These are phyloP conservation scores for Cladosporium austrohemisphaericum DNA, from an alignment of 2,329 filamentous ascomycete species.

Conservation along the genomic window DNA sequence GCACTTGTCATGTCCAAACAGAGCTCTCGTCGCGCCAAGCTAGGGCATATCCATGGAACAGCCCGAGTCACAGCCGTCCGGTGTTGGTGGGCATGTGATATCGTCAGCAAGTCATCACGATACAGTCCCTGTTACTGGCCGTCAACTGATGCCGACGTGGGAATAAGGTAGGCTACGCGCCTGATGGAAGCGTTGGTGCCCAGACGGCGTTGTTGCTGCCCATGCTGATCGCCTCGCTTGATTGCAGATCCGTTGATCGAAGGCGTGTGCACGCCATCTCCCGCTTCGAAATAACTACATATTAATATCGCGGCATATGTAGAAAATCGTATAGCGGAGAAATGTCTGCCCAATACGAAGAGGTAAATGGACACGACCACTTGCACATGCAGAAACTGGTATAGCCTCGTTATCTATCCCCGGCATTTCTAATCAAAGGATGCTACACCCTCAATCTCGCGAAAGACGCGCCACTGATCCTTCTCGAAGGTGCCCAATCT, in stretches of 20 bases:
- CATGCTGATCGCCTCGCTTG: constrained; percentile 1
- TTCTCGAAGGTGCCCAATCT: not conserved
- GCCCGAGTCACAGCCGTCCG: not conserved
- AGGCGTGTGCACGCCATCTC: not conserved
- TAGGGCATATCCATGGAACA: constrained; percentile 5
- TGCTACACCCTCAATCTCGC: not conserved
- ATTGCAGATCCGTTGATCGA: constrained; percentile 2
- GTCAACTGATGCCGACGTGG: not conserved
- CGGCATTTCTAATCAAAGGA: not conserved
- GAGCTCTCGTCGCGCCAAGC: constrained; percentile 8
- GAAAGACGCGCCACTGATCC: not conserved
- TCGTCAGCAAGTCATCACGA: not conserved
- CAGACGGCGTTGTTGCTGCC: constrained; percentile 4
- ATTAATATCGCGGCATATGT: not conserved
- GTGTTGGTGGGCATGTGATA: not conserved
- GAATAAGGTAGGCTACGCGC: not conserved
- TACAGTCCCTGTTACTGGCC: not conserved
- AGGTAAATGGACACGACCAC: constrained; percentile 4
- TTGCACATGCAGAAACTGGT: constrained; percentile 2
- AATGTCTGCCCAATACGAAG: constrained; percentile 1
- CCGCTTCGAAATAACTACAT: not conserved
- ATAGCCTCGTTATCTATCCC: constrained; percentile 2
- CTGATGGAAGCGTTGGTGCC: constrained; percentile 3
- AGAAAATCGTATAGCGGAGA: not conserved
- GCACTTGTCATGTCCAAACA: constrained; percentile 8